phyloP scores from a whole-genome alignment of 768 basidiomycete species.

The Gloeostereum incarnatum region DNA sequence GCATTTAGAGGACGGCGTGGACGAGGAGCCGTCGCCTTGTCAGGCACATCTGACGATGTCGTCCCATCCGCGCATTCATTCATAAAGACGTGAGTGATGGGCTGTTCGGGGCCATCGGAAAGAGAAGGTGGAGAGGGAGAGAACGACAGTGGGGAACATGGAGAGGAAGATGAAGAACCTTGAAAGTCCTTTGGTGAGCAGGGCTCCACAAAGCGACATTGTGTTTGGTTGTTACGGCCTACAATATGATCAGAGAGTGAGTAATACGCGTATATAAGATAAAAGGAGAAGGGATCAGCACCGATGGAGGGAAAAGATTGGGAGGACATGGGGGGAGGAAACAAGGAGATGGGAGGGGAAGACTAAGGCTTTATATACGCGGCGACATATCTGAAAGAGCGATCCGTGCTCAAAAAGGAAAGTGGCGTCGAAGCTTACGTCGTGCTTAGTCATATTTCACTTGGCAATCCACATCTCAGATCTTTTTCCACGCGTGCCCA shows the following conservation, averaged over 20 bases:
- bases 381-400: background rate
- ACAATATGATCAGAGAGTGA: too few relatives aligned
- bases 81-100: background rate
- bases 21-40: slow-evolving; percentile 4
- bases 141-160: background rate
- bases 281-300: background rate
- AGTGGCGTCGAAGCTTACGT: slow-evolving; percentile 1
- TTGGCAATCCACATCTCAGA: background rate
- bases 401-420: slow-evolving; percentile 1
- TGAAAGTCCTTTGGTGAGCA: slow-evolving; percentile 1
- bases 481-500: background rate
- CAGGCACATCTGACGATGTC: slow-evolving; percentile 1
- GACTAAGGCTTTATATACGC: background rate
- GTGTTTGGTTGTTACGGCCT: too few relatives aligned
- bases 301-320: background rate
- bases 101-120: background rate
- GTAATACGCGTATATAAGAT: background rate
- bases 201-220: background rate
- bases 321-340: slow-evolving; percentile 1
- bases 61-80: background rate
- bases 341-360: background rate
- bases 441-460: background rate
- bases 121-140: background rate
- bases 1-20: slow-evolving; percentile 69
- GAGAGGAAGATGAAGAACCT: slow-evolving; percentile 1